These are phyloP conservation scores for Pseudocercospora musae DNA, from an alignment of 2,329 filamentous ascomycete genomes.

Conservation along the genomic window DNA sequence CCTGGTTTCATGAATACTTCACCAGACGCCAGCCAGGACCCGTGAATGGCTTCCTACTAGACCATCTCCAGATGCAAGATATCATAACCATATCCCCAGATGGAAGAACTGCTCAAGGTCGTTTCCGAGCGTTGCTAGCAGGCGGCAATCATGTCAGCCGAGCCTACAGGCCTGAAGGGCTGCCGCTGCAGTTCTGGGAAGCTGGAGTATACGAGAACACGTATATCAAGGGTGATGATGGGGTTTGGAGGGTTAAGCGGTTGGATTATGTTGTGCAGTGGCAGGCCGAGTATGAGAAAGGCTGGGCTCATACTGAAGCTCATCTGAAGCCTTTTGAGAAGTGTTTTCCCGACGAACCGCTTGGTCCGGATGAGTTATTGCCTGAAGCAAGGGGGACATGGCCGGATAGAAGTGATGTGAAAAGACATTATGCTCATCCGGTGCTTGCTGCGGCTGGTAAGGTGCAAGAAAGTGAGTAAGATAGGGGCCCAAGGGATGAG, in stretches of 20 bases:
- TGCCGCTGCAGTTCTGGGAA: neutral
- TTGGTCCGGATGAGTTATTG: neutral
- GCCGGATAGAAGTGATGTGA: neutral
- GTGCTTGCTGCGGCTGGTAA: neutral
- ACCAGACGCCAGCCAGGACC: neutral
- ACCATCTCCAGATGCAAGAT: neutral
- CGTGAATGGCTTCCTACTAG: neutral
- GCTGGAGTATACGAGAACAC: neutral
- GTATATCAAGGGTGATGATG: neutral
- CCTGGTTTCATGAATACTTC: neutral
- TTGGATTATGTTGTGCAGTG: constrained; percentile 3
- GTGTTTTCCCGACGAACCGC: neutral
- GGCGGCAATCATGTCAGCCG: neutral
- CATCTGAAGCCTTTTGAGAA: neutral
- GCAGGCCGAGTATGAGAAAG: neutral
- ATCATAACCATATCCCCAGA: neutral
- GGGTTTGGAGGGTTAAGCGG: neutral
- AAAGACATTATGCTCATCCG: neutral
- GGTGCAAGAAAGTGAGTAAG: neutral
- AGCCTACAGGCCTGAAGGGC: neutral
- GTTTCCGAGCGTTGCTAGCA: neutral
- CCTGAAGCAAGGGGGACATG: neutral
- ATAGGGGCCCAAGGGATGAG: no score
- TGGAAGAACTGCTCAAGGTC: neutral
- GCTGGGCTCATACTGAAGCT: neutral